phyloP scores from a whole-genome alignment of 75 land plant genomes.

The Picea glauca region DNA sequence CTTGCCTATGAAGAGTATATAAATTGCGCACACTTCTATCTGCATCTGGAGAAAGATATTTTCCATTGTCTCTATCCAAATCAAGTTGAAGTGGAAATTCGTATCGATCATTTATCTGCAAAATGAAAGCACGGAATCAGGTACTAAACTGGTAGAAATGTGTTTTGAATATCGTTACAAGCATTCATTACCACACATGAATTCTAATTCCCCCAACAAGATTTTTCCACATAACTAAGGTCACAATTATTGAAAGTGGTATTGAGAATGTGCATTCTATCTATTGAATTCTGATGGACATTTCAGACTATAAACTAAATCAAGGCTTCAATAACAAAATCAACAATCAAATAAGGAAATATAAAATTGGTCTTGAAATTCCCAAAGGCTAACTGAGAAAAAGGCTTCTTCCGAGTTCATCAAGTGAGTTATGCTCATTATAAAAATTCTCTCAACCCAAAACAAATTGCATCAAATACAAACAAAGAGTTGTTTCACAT shows the following conservation, averaged over 20 bases:
- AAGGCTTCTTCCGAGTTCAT: background rate
- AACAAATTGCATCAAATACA: background rate
- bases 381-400: background rate
- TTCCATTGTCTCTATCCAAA: conserved; percentile 84
- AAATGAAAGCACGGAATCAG: conserved; percentile 4
- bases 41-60: conserved; percentile 93
- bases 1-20: conserved; percentile 88
- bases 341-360: background rate
- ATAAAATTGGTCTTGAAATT: background rate
- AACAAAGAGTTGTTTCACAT: background rate
- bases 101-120: conserved; percentile 96
- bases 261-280: background rate
- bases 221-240: background rate
- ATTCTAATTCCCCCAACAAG: background rate
- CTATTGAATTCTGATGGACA: background rate
- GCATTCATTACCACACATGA: background rate
- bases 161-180: background rate
- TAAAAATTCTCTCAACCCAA: background rate
- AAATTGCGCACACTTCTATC: conserved; percentile 88
- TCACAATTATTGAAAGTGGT: background rate
- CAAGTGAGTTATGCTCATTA: no score
- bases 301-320: background rate
- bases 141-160: background rate
- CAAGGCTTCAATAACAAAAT: background rate
- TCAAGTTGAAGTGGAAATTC: conserved; percentile 90